Conservation (phyloP, 2,329 filamentous ascomycete genomes). For the Colletotrichum sp. region DNA sequence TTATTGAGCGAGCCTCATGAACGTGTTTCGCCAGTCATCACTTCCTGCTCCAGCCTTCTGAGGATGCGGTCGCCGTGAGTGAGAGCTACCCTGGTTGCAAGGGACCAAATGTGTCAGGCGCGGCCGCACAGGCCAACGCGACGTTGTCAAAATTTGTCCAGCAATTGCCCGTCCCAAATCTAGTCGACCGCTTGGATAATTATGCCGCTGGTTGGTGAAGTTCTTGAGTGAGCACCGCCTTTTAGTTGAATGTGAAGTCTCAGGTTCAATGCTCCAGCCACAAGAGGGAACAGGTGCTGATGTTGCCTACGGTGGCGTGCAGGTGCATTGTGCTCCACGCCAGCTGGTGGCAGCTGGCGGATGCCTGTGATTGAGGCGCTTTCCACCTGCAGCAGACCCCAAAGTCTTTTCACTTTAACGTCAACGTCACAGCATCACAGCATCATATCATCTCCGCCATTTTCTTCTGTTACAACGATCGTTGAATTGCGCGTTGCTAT, state of each 20-base stretch:
- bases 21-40: neutral
- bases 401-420: neutral
- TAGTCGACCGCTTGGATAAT: neutral
- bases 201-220: neutral
- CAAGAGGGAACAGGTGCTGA: neutral
- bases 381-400: neutral
- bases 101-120: conserved; percentile 4
- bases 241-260: conserved; percentile 5
- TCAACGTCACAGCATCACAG: neutral
- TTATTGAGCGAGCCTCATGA: neutral
- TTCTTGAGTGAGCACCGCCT: neutral
- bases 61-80: neutral
- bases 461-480: neutral
- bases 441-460: neutral
- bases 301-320: conserved; percentile 11
- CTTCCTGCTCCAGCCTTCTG: neutral
- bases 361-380: neutral
- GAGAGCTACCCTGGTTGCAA: neutral
- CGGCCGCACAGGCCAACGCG: conserved; percentile 11
- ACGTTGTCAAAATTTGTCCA: neutral
- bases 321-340: fast-evolving
- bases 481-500: neutral
- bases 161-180: neutral
- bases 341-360: neutral
- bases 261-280: conserved; percentile 7